Evolutionary conservation across 208 protist genomes (phyloP).

Genomic region (Crithidia fasciculata): DNA sequence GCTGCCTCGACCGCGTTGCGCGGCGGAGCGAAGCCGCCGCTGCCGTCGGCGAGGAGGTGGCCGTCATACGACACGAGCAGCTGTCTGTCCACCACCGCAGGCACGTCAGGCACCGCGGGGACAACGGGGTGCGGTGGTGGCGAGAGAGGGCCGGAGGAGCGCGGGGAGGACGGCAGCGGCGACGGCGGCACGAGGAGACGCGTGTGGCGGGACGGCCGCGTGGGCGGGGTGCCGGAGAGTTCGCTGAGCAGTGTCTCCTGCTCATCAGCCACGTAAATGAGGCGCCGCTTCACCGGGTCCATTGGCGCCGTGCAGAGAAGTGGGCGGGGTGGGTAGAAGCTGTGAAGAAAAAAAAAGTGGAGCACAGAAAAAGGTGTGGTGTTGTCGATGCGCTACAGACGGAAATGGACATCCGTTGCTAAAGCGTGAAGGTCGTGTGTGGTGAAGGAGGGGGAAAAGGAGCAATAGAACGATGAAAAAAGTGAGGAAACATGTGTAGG

Average conservation of each 20-base stretch:
- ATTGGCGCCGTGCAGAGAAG: slow-evolving; percentile 11
- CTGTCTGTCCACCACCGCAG: slow-evolving; percentile 18
- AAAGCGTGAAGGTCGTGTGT: too few relatives aligned
- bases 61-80: slow-evolving; percentile 79
- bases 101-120: background rate
- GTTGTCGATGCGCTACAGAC: background rate
- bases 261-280: slow-evolving; percentile 83
- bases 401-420: too few relatives aligned
- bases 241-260: slow-evolving; percentile 49
- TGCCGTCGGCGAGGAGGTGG: slow-evolving; percentile 66
- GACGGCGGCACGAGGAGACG: slow-evolving; percentile 49
- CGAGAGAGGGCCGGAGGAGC: slow-evolving; percentile 3
- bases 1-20: slow-evolving; percentile 45
- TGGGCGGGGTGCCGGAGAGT: slow-evolving; percentile 57
- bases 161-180: slow-evolving; percentile 24
- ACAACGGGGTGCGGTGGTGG: slow-evolving; percentile 21
- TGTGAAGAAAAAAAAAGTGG: too few relatives aligned
- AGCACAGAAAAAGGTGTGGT: background rate
- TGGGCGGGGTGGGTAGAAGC: too few relatives aligned
- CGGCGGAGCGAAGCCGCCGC: slow-evolving; percentile 49
- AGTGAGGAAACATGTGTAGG: too few relatives aligned
- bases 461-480: too few relatives aligned
- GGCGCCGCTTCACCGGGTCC: slow-evolving; percentile 56
- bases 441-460: too few relatives aligned
- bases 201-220: slow-evolving; percentile 52